Evolutionary conservation across 108 stramenopile species (phyloP), one percentile per base, ranked within the genome.

Genomic region (Epipyxis sp.): DNA sequence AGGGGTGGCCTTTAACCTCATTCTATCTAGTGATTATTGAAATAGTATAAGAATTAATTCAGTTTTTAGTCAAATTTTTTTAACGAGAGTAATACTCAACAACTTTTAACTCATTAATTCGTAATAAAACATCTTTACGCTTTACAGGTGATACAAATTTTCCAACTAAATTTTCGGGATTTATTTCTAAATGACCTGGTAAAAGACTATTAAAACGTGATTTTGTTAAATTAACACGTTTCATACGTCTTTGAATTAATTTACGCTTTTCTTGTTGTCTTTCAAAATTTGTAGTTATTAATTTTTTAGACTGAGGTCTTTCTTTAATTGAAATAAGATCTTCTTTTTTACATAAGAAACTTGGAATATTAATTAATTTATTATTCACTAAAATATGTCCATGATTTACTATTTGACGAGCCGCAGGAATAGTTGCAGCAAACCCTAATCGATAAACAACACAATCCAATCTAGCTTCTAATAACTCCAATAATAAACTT

Each of bases 81-180:
- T 65, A 65, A 32, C 20, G 34, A 32, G 61, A 65, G 34, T 65
- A 65, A 65, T 65, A 65, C 34, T 65, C 61, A 32, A 65, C 61
- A 65, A 65, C 61, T 65, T 65, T 65, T 65, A 65, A 65, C 34
- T 65, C 61, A 65, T 65, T 65, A 65, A 65, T 65, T 65, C 34
- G 20, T 32, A 65, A 32, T 65, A 65, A 32, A 65, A 65, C 30
- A 65, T 65, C 34, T 32, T 65, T 65, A 32, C 61, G 20, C 34
- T 65, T 65, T 65, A 65, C 61, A 65, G 61, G 34, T 32, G 61
- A 65, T 65, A 65, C 20, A 65, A 65, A 16, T 65, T 65, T 65
- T 65, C 61, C 61, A 32, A 65, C 34, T 65, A 65, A 65, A 65
- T 65, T 65, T 65, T 65, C 34, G 20, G 61, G 34, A 65, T 65